Conservation (phyloP, 164 flowering plant genomes). For the Aristolochia fimbriata region DNA sequence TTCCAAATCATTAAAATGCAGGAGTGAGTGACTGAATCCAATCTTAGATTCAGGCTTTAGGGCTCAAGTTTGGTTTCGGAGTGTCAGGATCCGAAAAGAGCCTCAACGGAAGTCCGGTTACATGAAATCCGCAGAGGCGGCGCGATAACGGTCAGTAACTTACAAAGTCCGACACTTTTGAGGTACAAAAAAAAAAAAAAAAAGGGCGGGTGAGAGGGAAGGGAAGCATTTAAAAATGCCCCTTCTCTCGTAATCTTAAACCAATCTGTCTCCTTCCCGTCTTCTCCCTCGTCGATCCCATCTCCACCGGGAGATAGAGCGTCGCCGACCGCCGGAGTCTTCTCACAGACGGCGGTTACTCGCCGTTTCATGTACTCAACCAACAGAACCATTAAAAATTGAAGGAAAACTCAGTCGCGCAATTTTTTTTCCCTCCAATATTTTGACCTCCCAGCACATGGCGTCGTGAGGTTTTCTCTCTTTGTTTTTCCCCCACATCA, state of each 20-base stretch:
- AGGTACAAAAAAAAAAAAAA: background rate
- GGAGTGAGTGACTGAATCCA: too few relatives aligned
- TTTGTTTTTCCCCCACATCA: conserved; percentile 19
- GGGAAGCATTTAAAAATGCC: conserved; percentile 1
- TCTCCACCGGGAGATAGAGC: background rate
- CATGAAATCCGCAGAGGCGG: background rate
- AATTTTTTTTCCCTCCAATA: conserved; percentile 13
- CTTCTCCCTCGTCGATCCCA: background rate
- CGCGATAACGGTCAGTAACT: conserved; percentile 7
- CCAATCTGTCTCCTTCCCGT: too few relatives aligned
- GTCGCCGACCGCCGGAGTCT: background rate
- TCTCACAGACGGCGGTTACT: background rate
- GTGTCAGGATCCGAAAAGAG: too few relatives aligned
- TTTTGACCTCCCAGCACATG: conserved; percentile 62
- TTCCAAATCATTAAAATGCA: too few relatives aligned
- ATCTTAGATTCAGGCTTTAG: too few relatives aligned
- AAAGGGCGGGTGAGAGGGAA: conserved; percentile 3
- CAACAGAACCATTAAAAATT: background rate
- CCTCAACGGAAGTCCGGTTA: too few relatives aligned
- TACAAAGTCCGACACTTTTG: background rate
- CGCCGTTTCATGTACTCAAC: background rate
- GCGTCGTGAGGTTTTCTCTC: conserved; percentile 27
- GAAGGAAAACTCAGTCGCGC: background rate
- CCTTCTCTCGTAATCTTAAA: background rate
- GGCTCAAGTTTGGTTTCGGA: too few relatives aligned